Percentiles rank a stretch among this genome's conserved stretches.
phyloP scores from a whole-genome alignment of 306 rosid species.

The Cucurbita maxima region DNA sequence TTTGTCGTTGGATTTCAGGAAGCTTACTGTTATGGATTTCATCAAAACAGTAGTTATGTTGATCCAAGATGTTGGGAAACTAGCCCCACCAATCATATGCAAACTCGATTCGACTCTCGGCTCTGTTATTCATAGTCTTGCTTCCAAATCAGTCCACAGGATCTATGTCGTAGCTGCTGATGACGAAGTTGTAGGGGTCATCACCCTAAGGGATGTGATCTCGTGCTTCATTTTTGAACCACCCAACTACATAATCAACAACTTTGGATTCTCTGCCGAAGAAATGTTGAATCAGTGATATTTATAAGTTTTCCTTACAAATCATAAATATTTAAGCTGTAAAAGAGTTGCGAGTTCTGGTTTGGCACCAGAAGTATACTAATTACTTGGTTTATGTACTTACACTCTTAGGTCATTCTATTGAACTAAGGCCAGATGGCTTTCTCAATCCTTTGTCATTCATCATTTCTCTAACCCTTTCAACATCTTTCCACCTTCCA shows the following conservation, averaged over 20 bases:
- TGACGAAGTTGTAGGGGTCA: slow-evolving; percentile 46
- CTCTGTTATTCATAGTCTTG: slow-evolving; percentile 45
- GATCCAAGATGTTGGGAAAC: slow-evolving; percentile 25
- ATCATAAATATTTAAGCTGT: slow-evolving; percentile 4
- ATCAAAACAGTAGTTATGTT: slow-evolving; percentile 26
- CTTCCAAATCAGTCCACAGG: slow-evolving; percentile 74
- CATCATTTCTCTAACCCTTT: slow-evolving; percentile 43
- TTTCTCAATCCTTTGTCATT: slow-evolving; percentile 34
- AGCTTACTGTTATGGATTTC: slow-evolving; percentile 60
- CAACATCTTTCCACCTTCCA: slow-evolving; percentile 69
- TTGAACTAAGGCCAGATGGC: slow-evolving; percentile 44
- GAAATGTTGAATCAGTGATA: slow-evolving; percentile 46
- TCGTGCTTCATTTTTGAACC: slow-evolving; percentile 80
- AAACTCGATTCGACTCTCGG: slow-evolving; percentile 42
- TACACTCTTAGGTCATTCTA: background rate
- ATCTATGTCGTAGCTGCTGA: slow-evolving; percentile 40
- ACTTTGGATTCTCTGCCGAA: slow-evolving; percentile 45
- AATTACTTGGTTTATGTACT: slow-evolving; percentile 9
- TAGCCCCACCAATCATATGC: slow-evolving; percentile 51
- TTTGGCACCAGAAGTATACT: slow-evolving; percentile 13
- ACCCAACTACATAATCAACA: slow-evolving; percentile 44
- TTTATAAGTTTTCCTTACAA: background rate
- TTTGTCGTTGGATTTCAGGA: slow-evolving; percentile 33
- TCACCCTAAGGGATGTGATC: slow-evolving; percentile 86
- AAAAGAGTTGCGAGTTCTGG: slow-evolving; percentile 4